Base-by-base conservation (phyloP, 169 alveolate species). In the Cryptosporidium viatorum region DNA sequence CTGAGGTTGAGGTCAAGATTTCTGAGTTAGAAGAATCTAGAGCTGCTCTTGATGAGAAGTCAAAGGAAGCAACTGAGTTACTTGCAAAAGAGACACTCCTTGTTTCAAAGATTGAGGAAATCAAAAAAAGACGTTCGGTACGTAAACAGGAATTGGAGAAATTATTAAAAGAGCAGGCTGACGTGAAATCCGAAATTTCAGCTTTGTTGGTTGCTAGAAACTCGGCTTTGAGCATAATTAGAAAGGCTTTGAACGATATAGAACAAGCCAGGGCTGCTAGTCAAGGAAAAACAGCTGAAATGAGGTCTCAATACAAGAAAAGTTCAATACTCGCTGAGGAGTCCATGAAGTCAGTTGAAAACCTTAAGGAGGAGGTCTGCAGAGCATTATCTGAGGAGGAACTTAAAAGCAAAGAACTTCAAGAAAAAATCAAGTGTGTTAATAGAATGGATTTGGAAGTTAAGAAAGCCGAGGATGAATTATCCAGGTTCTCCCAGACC, bases 171-270 rank as follows among this genome's bases (percentile, higher is more conserved):
- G 80, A 58, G 29, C 89, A 80, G 26, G 29, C 75, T 10, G 33
- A 35, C 8, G 80, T 67, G 12, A 59, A 65, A 39, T 26, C 89
- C n/a, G 89, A 80, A 26, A 65, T 80, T 33, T 60, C 75, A 16
- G 71, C 89, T 12, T 10, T 67, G 4, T 62, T 80, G 62, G 89
- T 67, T 62, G 89, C 89, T 31, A 80, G 89, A 65, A 67, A 43
- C 67, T 60, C 89, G 1, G 89, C 89, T 8, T 35, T 80, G n/a
- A 43, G 50, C 31, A 41, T 67, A 14, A 55, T 80, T 23, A 59
- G 68, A 41, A 67, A 43, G 68, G 35, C 89, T 35, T 48, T 80
- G 14, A 43, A 16, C 8, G 89, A 80, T 43, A 80, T 80, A 59
- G 80, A 59, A 31, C 37, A 62, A 41, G 89, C 89, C 3, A 80